Evolutionary conservation across 2,329 filamentous ascomycete species (phyloP).

Genomic region (Neopestalotiopsis clavispora): DNA sequence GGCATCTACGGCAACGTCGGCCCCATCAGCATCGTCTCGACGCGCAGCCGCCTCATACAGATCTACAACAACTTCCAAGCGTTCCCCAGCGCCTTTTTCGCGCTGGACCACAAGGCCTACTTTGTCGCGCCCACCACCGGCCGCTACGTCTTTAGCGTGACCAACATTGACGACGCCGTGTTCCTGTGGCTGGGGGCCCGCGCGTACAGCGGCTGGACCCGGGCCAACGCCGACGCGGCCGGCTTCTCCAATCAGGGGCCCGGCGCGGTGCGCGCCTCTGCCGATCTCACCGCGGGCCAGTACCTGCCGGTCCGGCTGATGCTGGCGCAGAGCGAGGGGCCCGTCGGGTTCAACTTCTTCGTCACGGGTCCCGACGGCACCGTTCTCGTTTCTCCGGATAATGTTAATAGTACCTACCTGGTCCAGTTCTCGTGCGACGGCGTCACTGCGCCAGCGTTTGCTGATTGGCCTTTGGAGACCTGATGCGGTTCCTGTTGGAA

Average conservation of each 20-base stretch:
- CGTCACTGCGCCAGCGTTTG: background rate
- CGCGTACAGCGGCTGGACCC: background rate
- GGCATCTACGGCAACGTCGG: background rate
- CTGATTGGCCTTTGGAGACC: background rate
- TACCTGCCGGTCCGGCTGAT: background rate
- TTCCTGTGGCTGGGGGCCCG: background rate
- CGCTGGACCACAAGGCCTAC: background rate
- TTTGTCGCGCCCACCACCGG: background rate
- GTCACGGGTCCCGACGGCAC: background rate
- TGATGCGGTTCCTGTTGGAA: background rate
- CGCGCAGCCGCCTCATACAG: background rate
- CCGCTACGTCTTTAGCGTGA: background rate
- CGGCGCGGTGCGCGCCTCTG: background rate
- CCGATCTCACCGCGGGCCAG: background rate
- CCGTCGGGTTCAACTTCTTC: background rate
- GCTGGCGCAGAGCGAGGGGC: background rate
- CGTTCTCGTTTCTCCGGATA: background rate
- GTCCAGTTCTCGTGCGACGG: background rate
- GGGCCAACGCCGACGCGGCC: background rate
- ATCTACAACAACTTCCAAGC: background rate
- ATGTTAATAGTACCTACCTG: background rate
- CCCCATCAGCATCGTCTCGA: background rate
- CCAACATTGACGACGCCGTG: background rate
- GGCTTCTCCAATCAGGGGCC: background rate
- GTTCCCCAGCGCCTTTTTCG: background rate